Evolutionary conservation across 768 basidiomycete genomes (phyloP).

Genomic region (Phlegmacium glaucopus): DNA sequence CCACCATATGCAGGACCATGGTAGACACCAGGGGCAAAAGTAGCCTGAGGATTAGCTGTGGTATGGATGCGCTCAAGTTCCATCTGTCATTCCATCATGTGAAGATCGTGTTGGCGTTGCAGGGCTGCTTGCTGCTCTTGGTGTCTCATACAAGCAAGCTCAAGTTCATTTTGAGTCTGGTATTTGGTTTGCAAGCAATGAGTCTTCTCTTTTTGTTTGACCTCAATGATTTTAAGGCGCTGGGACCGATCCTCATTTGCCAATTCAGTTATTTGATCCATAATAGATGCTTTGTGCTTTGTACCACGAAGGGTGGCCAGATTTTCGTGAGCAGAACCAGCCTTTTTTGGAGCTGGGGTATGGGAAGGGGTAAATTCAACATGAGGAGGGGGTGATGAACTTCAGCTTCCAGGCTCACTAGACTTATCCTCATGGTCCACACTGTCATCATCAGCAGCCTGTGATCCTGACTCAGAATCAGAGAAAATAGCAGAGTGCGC

Average conservation of each 20-base stretch:
- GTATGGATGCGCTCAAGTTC: constrained; percentile 3
- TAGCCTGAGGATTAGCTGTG: neutral
- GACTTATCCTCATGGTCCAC: neutral
- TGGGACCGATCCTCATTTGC: constrained; percentile 2
- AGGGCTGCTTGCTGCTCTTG: constrained; percentile 2
- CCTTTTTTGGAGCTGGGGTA: neutral
- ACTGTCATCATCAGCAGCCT: neutral
- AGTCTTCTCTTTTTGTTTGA: constrained; percentile 5
- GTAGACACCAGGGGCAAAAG: neutral
- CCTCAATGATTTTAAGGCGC: neutral
- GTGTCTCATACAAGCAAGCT: constrained; percentile 4
- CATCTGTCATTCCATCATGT: constrained; percentile 5
- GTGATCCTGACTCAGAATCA: neutral
- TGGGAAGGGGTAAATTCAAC: neutral
- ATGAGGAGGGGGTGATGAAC: neutral
- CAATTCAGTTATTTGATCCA: neutral
- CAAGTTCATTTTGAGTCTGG: constrained; percentile 1
- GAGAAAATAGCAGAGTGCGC: neutral
- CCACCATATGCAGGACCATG: neutral
- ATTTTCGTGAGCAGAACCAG: neutral
- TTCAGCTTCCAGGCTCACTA: neutral
- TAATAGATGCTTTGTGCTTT: neutral
- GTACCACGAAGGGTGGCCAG: neutral
- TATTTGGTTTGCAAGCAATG: neutral
- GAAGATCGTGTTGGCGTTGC: constrained; percentile 6